These are phyloP conservation scores for Spergularia azorica DNA, from an alignment of 179 eudicot species.

Conservation along the genomic window DNA sequence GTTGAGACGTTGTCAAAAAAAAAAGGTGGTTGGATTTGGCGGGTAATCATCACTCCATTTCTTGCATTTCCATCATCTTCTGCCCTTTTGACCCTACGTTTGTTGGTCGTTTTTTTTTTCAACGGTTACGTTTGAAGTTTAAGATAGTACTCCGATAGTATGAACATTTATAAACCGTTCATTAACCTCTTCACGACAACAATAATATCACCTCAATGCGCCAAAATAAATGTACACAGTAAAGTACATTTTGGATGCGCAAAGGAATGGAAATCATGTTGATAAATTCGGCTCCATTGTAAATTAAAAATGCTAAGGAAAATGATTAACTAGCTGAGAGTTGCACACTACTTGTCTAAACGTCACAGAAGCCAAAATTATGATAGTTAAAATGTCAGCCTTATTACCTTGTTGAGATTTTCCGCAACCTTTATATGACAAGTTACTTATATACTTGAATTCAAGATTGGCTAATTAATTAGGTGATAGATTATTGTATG, in stretches of 20 bases:
- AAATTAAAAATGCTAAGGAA: no score
- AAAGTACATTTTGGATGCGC: no score
- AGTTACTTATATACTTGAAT: not conserved
- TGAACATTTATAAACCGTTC: no score
- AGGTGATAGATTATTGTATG: no score
- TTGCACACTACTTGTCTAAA: not conserved
- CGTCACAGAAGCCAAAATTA: not conserved
- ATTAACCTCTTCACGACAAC: no score
- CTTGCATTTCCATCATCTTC: slow-evolving; percentile 21
- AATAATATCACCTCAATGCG: no score
- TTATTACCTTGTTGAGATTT: not conserved
- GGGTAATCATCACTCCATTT: slow-evolving; percentile 52
- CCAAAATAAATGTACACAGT: no score
- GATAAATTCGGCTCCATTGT: no score
- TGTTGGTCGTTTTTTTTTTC: slow-evolving; percentile 6
- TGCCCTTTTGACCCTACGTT: slow-evolving; percentile 30
- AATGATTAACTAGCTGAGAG: no score
- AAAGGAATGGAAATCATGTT: no score
- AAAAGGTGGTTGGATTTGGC: slow-evolving; percentile 44
- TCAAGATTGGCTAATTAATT: not conserved
- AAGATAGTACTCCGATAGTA: no score
- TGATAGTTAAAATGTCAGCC: slow-evolving; percentile 13
- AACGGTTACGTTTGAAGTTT: not conserved
- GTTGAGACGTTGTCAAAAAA: no score
- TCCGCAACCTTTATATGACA: slow-evolving; percentile 5